Base-by-base conservation (phyloP, 495 filamentous ascomycete genomes). In the Mytilinidion resinicola region DNA sequence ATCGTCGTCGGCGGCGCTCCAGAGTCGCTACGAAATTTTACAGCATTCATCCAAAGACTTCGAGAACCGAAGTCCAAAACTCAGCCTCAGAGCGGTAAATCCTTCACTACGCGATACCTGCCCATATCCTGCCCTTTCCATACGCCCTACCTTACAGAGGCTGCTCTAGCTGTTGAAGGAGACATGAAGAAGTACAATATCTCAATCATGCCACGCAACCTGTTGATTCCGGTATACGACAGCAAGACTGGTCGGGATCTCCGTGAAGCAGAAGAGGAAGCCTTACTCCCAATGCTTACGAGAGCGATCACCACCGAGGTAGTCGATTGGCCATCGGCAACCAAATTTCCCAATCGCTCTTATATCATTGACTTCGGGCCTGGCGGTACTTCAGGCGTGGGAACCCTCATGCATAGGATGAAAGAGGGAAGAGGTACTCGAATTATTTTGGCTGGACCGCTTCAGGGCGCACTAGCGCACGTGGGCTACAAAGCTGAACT, bases 71-170 rank as follows among this genome's bases (percentile, higher is more conserved):
- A 36, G 55, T 11, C 48, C 65, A 66, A 15, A 53, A 67, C 9
- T 64, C 68, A 1, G 64, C 61, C 52, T 62, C 61, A 37, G 51
- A 57, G 15, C 59, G 68, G 41, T 65, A 62, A 34, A 0, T 44
- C 12, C 11, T 42, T 73, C 4, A 59, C 63, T 4, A 37, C 60
- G 35, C 44, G 50, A 4, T 73, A 72, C 21, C 55, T 75, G 1
- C 66, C 70, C 0, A 68, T 72, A 34, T 71, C 57, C 35, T 66
- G 67, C 10, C 66, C 73, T 5, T 75, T 75, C 46, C 73, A 75
- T 51, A 71, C 68, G 1, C 59, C 57, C 12, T 71, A 73, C 41
- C 69, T 74, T 4, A 39, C 36, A 8, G 36, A 44, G 7, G 69
- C 67, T 10, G 49, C 41, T 19, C 43, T 34, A 12, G 64, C 59